Evolutionary conservation across 306 rosid genomes (phyloP).

Genomic region (Cucumis cinereus): DNA sequence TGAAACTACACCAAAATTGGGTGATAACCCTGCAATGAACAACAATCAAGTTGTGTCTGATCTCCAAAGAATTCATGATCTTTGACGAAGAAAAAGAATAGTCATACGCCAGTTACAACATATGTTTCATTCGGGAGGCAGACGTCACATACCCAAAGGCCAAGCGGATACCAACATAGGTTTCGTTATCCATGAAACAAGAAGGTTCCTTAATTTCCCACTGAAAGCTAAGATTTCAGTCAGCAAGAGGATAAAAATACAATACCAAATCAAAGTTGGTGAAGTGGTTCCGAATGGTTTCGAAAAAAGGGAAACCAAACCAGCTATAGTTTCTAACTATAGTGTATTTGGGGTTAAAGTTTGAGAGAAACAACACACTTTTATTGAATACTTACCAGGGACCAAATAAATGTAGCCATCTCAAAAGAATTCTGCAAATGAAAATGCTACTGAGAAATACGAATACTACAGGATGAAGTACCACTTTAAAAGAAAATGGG

Average conservation of each 20-base stretch:
- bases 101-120: background rate
- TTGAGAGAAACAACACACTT: background rate
- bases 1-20: constrained; percentile 91
- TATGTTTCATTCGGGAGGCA: background rate
- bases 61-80: background rate
- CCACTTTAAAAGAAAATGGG: background rate
- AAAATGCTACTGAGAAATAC: background rate
- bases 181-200: constrained; percentile 73
- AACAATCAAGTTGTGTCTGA: background rate
- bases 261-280: background rate
- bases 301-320: background rate
- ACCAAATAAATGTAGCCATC: constrained; percentile 90
- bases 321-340: background rate
- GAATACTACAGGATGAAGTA: background rate
- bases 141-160: constrained; percentile 49
- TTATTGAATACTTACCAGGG: constrained; percentile 52
- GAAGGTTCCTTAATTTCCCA: constrained; percentile 75
- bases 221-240: constrained; percentile 23
- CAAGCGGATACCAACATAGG: constrained; percentile 45
- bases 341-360: background rate
- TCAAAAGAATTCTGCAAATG: constrained; percentile 83
- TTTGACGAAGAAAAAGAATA: background rate
- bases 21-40: constrained; percentile 41
- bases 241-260: background rate
- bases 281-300: background rate